phyloP scores from a whole-genome alignment of 257 asterid species.

The Petunia secreta region DNA sequence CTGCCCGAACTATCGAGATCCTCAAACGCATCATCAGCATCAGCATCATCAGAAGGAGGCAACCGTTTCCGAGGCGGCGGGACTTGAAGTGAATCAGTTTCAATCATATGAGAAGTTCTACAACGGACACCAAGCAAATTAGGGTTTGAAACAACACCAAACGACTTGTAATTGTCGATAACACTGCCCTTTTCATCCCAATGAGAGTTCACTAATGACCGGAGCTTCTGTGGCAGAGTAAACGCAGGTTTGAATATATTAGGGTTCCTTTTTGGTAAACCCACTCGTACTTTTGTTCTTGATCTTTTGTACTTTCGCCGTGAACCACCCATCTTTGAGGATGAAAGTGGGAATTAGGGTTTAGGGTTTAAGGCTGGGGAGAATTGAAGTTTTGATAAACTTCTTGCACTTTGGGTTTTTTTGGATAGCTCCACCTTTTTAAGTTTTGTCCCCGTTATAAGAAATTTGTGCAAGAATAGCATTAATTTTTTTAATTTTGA shows the following conservation, averaged over 20 bases:
- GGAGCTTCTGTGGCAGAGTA: slow-evolving; percentile 81
- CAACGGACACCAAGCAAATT: slow-evolving; percentile 86
- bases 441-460: too few species aligned
- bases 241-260: slow-evolving; percentile 86
- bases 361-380: slow-evolving; percentile 19
- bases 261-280: slow-evolving; percentile 77
- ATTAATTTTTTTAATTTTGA: too few species aligned
- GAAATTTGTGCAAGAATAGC: too few species aligned
- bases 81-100: slow-evolving; percentile 70
- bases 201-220: slow-evolving; percentile 55
- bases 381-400: background rate
- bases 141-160: slow-evolving; percentile 92
- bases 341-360: slow-evolving; percentile 39
- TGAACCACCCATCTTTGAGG: slow-evolving; percentile 81
- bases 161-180: slow-evolving; percentile 83
- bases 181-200: slow-evolving; percentile 94
- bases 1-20: slow-evolving; percentile 70
- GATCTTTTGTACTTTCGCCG: slow-evolving; percentile 84
- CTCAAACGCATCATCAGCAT: slow-evolving; percentile 51
- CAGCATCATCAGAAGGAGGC: slow-evolving; percentile 24
- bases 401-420: background rate
- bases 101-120: slow-evolving; percentile 73
- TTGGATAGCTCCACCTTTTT: background rate
- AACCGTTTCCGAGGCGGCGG: slow-evolving; percentile 42
- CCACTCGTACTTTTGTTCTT: slow-evolving; percentile 74